phyloP scores from a whole-genome alignment of 192 early-diverging fungal species.

The Coemansia sp. region DNA sequence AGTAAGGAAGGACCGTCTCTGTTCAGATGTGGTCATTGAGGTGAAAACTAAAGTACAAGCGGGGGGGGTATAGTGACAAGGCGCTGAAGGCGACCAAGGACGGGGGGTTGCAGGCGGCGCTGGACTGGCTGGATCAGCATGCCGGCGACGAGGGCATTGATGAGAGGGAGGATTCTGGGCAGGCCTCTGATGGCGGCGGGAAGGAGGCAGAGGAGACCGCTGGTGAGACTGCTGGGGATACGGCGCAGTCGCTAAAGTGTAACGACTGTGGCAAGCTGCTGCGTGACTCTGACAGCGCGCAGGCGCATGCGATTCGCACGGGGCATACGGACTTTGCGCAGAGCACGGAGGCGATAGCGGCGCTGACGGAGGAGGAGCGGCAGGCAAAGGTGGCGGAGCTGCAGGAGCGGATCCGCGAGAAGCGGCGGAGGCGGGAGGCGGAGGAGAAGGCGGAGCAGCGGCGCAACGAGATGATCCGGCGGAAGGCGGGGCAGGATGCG shows the following conservation, averaged over 20 bases:
- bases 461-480: conserved; percentile 51
- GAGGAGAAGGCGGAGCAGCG: conserved; percentile 55
- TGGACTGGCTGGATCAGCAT: conserved; percentile 46
- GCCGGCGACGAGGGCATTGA: conserved; percentile 21
- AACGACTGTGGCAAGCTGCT: conserved; percentile 69
- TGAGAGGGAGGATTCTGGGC: conserved; percentile 1
- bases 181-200: background rate
- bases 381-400: conserved; percentile 56
- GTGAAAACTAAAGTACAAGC: background rate
- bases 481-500: conserved; percentile 58
- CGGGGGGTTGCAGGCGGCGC: conserved; percentile 35
- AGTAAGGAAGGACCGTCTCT: conserved; percentile 1
- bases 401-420: conserved; percentile 50
- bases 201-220: background rate
- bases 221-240: background rate
- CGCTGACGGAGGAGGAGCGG: conserved; percentile 72
- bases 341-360: conserved; percentile 58
- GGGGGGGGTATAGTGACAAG: conserved; percentile 10
- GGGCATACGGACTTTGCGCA: conserved; percentile 64
- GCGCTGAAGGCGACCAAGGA: conserved; percentile 37
- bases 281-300: conserved; percentile 50
- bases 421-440: conserved; percentile 52
- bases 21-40: background rate
- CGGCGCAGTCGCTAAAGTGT: conserved; percentile 45
- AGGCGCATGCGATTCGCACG: conserved; percentile 62